A percentile compares a stretch with the other conserved stretches of the same genome.
Conservation (phyloP, 2,329 filamentous ascomycete species). For the Hymenoscyphus repandus region DNA sequence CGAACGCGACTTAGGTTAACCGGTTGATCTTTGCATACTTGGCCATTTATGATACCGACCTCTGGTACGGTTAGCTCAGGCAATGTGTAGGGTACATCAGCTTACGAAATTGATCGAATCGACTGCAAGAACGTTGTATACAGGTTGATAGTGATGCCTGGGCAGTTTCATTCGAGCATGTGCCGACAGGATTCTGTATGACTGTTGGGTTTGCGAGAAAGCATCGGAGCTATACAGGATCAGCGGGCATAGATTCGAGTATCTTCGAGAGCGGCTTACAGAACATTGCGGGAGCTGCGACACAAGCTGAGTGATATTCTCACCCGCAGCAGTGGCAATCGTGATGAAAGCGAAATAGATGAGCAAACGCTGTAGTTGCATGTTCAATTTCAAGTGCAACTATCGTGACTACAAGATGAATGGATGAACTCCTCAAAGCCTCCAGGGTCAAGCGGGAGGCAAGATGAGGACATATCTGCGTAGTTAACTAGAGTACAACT, state of each 20-base stretch:
- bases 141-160: slow-evolving; percentile 9
- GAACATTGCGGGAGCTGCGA: slow-evolving; percentile 10
- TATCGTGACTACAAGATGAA: no score
- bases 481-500: no score
- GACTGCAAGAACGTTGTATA: slow-evolving; percentile 9
- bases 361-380: no score
- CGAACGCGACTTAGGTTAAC: slow-evolving; percentile 6
- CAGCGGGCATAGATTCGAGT: no score
- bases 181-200: slow-evolving; percentile 2
- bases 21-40: slow-evolving; percentile 11
- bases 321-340: background rate
- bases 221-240: background rate
- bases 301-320: slow-evolving; percentile 7
- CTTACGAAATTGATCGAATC: slow-evolving; percentile 10
- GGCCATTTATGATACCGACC: slow-evolving; percentile 1
- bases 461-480: no score
- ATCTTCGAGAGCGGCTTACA: no score
- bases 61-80: slow-evolving; percentile 6
- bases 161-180: slow-evolving; percentile 13
- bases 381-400: no score
- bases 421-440: no score
- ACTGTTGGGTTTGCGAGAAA: background rate
- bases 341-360: background rate
- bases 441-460: no score
- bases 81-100: no score